phyloP scores from a whole-genome alignment of 2,329 filamentous ascomycete genomes.

The Hirsutella rhossiliensis region DNA sequence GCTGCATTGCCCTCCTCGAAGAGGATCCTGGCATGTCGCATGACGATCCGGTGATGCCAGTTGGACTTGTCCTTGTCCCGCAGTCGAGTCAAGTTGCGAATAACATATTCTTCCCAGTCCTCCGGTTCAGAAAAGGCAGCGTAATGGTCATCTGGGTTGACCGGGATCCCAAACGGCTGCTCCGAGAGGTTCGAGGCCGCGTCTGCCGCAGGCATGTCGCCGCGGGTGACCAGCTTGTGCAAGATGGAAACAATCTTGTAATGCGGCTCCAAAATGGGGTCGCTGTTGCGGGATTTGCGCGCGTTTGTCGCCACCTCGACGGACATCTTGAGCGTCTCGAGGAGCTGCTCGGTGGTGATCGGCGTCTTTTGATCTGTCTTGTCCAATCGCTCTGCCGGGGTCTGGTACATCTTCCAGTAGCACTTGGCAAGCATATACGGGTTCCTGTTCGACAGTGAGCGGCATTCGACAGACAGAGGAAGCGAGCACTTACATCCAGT shows the following conservation, averaged over 20 bases:
- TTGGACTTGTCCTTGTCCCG: slow-evolving; percentile 76
- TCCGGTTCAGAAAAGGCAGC: slow-evolving; percentile 33
- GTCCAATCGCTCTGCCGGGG: slow-evolving; percentile 29
- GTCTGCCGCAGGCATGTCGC: slow-evolving; percentile 33
- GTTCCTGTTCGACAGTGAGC: slow-evolving; percentile 27
- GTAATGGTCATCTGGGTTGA: slow-evolving; percentile 21
- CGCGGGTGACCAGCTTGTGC: slow-evolving; percentile 62
- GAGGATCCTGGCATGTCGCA: slow-evolving; percentile 51
- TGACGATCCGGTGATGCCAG: slow-evolving; percentile 89
- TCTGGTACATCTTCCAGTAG: slow-evolving; percentile 52
- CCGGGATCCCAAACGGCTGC: slow-evolving; percentile 36
- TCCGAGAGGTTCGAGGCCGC: slow-evolving; percentile 41
- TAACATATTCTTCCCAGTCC: slow-evolving; percentile 45
- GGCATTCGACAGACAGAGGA: background rate
- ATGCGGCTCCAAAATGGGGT: slow-evolving; percentile 81
- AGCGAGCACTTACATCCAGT: slow-evolving; percentile 39
- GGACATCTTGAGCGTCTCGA: slow-evolving; percentile 38
- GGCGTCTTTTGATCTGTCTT: slow-evolving; percentile 24
- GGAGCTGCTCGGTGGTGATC: slow-evolving; percentile 23
- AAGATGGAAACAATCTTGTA: slow-evolving; percentile 79
- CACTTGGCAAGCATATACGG: slow-evolving; percentile 51
- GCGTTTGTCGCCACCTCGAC: slow-evolving; percentile 37
- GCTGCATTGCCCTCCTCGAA: slow-evolving; percentile 29
- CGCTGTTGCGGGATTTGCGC: slow-evolving; percentile 46
- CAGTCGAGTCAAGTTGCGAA: slow-evolving; percentile 36